These are phyloP conservation scores for Edaphochlamys debaryana DNA, from an alignment of 139 green algal genomes.

Conservation along the genomic window DNA sequence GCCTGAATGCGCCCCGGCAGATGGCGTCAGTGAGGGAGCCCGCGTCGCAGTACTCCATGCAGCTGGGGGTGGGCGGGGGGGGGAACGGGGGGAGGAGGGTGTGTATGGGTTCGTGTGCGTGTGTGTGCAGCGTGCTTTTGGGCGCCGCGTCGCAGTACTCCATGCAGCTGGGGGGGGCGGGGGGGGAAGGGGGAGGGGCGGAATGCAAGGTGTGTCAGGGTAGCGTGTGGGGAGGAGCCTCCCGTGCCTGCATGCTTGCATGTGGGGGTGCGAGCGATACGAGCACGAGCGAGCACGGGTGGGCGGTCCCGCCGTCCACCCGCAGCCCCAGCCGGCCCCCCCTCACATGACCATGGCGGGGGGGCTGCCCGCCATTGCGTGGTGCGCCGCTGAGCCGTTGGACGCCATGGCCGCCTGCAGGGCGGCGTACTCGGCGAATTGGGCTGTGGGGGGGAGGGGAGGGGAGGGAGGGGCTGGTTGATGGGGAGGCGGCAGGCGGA, in stretches of 20 bases:
- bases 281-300: no score
- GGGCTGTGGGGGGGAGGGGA: neutral
- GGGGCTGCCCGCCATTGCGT: neutral
- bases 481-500: neutral
- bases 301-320: no score
- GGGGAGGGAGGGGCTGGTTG: neutral
- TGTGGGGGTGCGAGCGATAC: no score
- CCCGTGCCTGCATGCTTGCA: no score
- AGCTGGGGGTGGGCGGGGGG: neutral
- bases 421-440: constrained; percentile 1
- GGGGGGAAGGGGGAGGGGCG: neutral
- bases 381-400: neutral
- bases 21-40: constrained; percentile 49
- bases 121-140: no score
- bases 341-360: constrained; percentile 38
- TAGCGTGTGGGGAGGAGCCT: no score
- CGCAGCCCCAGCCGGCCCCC: neutral
- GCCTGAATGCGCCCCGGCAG: constrained; percentile 36
- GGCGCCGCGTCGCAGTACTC: constrained; percentile 53
- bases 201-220: no score
- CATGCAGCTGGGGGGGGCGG: constrained; percentile 35
- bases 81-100: neutral
- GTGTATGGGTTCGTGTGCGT: neutral
- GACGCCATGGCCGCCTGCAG: constrained; percentile 32
- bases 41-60: constrained; percentile 55